Percentiles rank a stretch among this genome's conserved stretches.
These are phyloP conservation scores for Peniophora sp. DNA, from an alignment of 1,284 basidiomycete species.

Conservation along the genomic window DNA sequence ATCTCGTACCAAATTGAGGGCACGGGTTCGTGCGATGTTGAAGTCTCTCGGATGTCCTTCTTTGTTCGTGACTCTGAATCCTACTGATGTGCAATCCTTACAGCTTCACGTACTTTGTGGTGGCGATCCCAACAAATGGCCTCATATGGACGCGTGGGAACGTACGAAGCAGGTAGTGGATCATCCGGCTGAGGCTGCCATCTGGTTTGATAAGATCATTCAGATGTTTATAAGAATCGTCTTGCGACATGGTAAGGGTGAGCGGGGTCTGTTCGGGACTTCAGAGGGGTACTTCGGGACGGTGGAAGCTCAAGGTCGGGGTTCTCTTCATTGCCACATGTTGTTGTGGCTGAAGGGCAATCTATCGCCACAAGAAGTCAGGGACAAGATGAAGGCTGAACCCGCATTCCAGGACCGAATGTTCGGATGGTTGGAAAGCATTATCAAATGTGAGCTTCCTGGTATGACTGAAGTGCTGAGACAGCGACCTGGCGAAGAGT, in stretches of 20 bases:
- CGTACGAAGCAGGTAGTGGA: slow-evolving; percentile 1
- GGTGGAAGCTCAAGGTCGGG: slow-evolving; percentile 18
- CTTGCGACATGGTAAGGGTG: slow-evolving; percentile 3
- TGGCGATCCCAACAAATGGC: neutral
- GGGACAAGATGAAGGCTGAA: slow-evolving; percentile 3
- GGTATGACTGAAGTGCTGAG: neutral
- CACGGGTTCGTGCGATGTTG: slow-evolving; percentile 9
- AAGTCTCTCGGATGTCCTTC: neutral
- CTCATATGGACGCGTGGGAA: neutral
- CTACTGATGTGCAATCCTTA: neutral
- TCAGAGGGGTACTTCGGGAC: slow-evolving; percentile 20
- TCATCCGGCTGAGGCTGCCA: slow-evolving; percentile 12
- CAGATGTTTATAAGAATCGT: slow-evolving; percentile 10
- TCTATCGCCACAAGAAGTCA: slow-evolving; percentile 8
- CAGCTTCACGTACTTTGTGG: neutral
- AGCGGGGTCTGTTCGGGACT: slow-evolving; percentile 13
- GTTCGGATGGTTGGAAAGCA: slow-evolving; percentile 7
- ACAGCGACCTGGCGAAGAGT: neutral
- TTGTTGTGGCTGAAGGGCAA: slow-evolving; percentile 16
- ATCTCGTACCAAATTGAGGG: neutral
- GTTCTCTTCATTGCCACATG: slow-evolving; percentile 18
- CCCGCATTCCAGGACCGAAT: slow-evolving; percentile 5
- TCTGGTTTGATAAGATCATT: slow-evolving; percentile 15
- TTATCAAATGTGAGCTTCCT: slow-evolving; percentile 9
- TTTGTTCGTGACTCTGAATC: neutral